Evolutionary conservation across 2,329 filamentous ascomycete species (phyloP).

Genomic region (Tolypocladium capitatum): DNA sequence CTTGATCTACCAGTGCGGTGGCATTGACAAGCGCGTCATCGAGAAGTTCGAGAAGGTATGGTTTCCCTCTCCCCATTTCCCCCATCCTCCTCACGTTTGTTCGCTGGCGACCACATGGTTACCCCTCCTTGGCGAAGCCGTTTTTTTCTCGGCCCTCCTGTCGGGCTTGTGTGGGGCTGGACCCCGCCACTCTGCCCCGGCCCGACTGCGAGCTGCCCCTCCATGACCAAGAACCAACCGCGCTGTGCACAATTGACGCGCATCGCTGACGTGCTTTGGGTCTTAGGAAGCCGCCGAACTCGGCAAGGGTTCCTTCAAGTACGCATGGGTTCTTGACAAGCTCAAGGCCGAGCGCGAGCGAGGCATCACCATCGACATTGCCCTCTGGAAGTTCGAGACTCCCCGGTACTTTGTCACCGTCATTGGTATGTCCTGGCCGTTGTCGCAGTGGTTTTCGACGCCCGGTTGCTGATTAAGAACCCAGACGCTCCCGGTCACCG

Average conservation of each 20-base stretch:
- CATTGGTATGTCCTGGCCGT: conserved; percentile 57
- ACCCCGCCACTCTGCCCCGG: conserved; percentile 6
- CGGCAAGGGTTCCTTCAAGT: conserved; percentile 99
- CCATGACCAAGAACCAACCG: no score
- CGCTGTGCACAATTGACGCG: no score
- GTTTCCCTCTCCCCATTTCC: neutral
- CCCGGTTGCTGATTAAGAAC: conserved; percentile 2
- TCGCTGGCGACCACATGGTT: neutral
- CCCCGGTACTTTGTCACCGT: conserved; percentile 96
- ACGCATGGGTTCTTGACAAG: conserved; percentile 99
- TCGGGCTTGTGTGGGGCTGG: neutral
- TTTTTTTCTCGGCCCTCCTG: neutral
- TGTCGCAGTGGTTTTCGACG: neutral
- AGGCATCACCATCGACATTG: conserved; percentile 99
- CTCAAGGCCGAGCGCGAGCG: conserved; percentile 99
- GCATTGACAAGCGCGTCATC: conserved; percentile 99
- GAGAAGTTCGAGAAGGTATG: conserved; percentile 99
- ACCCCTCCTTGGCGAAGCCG: neutral
- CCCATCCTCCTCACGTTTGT: neutral
- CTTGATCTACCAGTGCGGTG: conserved; percentile 99
- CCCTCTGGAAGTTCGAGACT: conserved; percentile 99
- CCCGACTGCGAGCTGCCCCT: neutral
- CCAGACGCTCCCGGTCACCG: conserved; percentile 94
- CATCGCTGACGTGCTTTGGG: conserved; percentile 6
- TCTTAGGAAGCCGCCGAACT: conserved; percentile 91